Percentiles rank a stretch among this genome's conserved stretches.
phyloP scores from a whole-genome alignment of 805 yeast genomes.

The Jamesozyma spencerorum region DNA sequence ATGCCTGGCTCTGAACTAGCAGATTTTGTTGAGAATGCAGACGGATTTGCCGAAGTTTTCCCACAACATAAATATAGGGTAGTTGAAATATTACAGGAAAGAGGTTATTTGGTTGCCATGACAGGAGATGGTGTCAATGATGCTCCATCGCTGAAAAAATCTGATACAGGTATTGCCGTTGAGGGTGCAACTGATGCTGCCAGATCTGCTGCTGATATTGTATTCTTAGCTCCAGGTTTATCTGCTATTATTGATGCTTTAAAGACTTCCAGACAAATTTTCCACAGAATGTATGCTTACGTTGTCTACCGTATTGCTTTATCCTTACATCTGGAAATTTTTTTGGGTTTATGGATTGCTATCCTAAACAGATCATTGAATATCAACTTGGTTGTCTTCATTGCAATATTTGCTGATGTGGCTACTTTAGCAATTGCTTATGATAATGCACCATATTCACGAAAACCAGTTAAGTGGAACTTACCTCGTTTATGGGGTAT shows the following conservation, averaged over 20 bases:
- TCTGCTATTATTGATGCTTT: slow-evolving; percentile 91
- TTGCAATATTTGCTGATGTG: slow-evolving; percentile 96
- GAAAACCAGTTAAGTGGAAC: slow-evolving; percentile 93
- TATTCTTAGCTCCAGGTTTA: slow-evolving; percentile 90
- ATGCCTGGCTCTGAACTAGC: slow-evolving; percentile 96
- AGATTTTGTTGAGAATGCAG: slow-evolving; percentile 94
- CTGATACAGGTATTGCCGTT: slow-evolving; percentile 93
- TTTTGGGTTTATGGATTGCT: slow-evolving; percentile 95
- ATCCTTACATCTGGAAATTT: slow-evolving; percentile 87
- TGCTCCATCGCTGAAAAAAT: slow-evolving; percentile 95
- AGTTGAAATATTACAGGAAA: slow-evolving; percentile 87
- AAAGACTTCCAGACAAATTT: slow-evolving; percentile 92
- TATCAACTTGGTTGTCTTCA: slow-evolving; percentile 88
- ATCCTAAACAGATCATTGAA: slow-evolving; percentile 78
- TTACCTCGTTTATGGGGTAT: slow-evolving; percentile 95
- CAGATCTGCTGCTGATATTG: slow-evolving; percentile 93
- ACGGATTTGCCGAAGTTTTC: slow-evolving; percentile 98
- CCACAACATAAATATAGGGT: slow-evolving; percentile 96
- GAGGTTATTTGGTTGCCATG: slow-evolving; percentile 97
- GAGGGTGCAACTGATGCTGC: slow-evolving; percentile 98
- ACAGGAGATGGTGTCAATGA: slow-evolving; percentile 99
- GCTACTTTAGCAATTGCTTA: slow-evolving; percentile 96
- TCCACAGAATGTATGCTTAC: slow-evolving; percentile 98
- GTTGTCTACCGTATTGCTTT: slow-evolving; percentile 97
- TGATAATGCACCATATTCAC: slow-evolving; percentile 94